Conservation (phyloP, 2,329 filamentous ascomycete species). For the Pseudofabraea citricarpa region DNA sequence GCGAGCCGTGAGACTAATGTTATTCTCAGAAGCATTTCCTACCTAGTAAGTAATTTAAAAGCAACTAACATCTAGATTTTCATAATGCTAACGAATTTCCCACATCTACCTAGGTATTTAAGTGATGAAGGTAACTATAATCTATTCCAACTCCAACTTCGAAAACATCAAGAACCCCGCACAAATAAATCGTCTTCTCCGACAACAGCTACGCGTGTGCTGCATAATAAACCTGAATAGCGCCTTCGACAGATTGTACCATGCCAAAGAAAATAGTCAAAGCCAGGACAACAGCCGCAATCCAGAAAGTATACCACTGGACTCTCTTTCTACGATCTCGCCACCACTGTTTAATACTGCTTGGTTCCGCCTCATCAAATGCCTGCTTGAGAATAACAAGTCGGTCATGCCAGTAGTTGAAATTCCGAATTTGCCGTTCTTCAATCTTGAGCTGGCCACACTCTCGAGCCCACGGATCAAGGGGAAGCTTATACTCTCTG, state of each 20-base stretch:
- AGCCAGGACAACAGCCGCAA: conserved; percentile 27
- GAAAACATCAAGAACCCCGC: too few species aligned
- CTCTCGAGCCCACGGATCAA: conserved; percentile 20
- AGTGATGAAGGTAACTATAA: too few species aligned
- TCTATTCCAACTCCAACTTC: too few species aligned
- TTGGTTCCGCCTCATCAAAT: conserved; percentile 33
- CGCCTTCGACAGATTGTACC: conserved; percentile 34
- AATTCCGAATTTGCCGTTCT: conserved; percentile 27
- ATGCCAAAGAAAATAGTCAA: conserved; percentile 35
- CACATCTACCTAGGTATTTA: too few species aligned
- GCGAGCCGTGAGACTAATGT: too few species aligned
- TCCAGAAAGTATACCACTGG: conserved; percentile 42
- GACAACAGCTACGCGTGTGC: too few species aligned
- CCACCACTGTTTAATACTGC: conserved; percentile 35
- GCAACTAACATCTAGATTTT: too few species aligned
- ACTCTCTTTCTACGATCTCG: conserved; percentile 34
- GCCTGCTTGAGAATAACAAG: conserved; percentile 36
- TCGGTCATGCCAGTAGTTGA: conserved; percentile 36
- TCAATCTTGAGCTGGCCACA: conserved; percentile 28
- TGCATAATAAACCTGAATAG: conserved; percentile 31
- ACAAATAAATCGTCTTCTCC: too few species aligned
- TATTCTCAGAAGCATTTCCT: too few species aligned
- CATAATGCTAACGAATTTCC: too few species aligned
- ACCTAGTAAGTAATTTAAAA: too few species aligned
- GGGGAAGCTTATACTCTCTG: conserved; percentile 9